Evolutionary conservation across 2,329 filamentous ascomycete genomes (phyloP).

Genomic region (Epichloe brachyelytri): DNA sequence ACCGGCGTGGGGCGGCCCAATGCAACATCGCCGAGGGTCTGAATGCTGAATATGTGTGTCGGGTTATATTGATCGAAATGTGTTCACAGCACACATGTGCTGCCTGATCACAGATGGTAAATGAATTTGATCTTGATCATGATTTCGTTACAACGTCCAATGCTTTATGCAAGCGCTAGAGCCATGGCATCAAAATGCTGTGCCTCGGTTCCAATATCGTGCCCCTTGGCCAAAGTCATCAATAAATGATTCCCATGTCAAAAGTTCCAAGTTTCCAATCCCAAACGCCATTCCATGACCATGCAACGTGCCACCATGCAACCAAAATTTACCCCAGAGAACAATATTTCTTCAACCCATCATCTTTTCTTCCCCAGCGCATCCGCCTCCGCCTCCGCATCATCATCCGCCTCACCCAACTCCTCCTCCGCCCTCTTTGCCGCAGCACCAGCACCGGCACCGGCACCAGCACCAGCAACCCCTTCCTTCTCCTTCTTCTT

Average conservation of each 20-base stretch:
- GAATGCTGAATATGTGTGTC: no score
- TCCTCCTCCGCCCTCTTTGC: constrained; percentile 31
- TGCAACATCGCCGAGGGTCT: not conserved
- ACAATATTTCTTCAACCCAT: constrained; percentile 3
- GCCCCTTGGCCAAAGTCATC: not conserved
- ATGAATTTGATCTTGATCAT: not conserved
- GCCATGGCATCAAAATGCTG: not conserved
- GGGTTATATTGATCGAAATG: no score
- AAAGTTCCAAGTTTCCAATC: not conserved
- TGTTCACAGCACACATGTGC: not conserved
- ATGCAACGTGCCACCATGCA: not conserved
- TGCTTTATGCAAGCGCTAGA: not conserved
- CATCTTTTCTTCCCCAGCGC: constrained; percentile 25
- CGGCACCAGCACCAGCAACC: not conserved
- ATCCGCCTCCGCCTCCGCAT: constrained; percentile 29
- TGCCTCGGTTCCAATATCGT: not conserved
- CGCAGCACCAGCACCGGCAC: constrained; percentile 5
- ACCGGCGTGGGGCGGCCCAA: not conserved
- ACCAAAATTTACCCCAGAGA: not conserved
- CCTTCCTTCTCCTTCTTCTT: constrained; percentile 21
- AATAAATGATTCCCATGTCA: not conserved
- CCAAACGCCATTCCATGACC: not conserved
- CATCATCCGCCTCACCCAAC: constrained; percentile 39
- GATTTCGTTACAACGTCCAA: not conserved
- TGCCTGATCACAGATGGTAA: not conserved